phyloP scores from a whole-genome alignment of 2,329 filamentous ascomycete genomes.

The Cladosporium sp. region DNA sequence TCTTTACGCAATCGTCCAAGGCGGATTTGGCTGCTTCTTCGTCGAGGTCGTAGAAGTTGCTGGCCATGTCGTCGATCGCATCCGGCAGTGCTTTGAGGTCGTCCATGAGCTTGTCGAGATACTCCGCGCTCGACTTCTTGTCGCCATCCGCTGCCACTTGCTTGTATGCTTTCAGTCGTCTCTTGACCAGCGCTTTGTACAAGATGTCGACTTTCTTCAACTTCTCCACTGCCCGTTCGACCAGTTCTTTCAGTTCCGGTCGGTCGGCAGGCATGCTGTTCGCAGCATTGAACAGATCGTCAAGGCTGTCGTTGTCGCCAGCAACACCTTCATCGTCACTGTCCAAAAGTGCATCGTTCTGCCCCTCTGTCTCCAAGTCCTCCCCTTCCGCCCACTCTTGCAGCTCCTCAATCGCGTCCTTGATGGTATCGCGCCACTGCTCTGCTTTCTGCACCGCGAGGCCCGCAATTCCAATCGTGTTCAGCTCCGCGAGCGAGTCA shows the following conservation, averaged over 20 bases:
- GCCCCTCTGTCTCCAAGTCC: conserved; percentile 40
- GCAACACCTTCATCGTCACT: conserved; percentile 37
- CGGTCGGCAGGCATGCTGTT: conserved; percentile 61
- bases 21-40: conserved; percentile 53
- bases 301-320: conserved; percentile 53
- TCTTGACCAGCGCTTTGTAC: conserved; percentile 66
- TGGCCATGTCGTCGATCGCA: conserved; percentile 65
- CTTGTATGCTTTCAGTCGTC: conserved; percentile 53
- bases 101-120: conserved; percentile 53
- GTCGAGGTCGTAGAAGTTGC: conserved; percentile 67
- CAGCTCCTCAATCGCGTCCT: conserved; percentile 80
- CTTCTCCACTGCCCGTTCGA: conserved; percentile 61
- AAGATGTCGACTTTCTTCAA: conserved; percentile 64
- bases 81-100: conserved; percentile 60
- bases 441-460: conserved; percentile 68
- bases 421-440: conserved; percentile 68
- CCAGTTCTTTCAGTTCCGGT: conserved; percentile 60
- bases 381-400: conserved; percentile 77
- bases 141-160: conserved; percentile 11
- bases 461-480: conserved; percentile 63
- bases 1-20: conserved; percentile 57
- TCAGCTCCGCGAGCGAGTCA: conserved; percentile 64
- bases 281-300: conserved; percentile 63
- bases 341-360: conserved; percentile 33
- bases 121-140: conserved; percentile 22